Conservation (phyloP, 2,329 filamentous ascomycete genomes). For the Sporothrix pallida region DNA sequence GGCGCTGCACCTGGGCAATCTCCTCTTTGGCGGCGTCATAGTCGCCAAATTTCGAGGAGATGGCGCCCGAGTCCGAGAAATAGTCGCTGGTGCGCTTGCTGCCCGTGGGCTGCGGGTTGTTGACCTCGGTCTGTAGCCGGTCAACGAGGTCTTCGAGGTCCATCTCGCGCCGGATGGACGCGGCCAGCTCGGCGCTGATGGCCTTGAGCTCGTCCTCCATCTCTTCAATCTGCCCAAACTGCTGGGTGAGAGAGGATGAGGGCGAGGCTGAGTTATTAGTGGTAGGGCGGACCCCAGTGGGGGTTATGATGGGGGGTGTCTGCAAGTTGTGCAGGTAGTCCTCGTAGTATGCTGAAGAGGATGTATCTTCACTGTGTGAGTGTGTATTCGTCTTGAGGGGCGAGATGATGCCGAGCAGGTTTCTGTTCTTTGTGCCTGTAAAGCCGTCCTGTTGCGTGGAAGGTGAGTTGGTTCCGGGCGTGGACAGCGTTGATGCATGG, state of each 20-base stretch:
- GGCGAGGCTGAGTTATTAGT: slow-evolving; percentile 34
- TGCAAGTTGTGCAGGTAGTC: slow-evolving; percentile 59
- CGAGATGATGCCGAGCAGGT: slow-evolving; percentile 31
- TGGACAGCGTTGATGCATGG: slow-evolving; percentile 52
- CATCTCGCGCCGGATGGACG: slow-evolving; percentile 93
- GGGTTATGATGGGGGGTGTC: slow-evolving; percentile 49
- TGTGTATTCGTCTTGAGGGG: slow-evolving; percentile 23
- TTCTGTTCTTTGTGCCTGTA: slow-evolving; percentile 25
- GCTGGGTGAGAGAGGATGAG: slow-evolving; percentile 45
- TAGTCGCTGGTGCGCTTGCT: slow-evolving; percentile 92
- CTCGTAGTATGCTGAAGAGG: slow-evolving; percentile 56
- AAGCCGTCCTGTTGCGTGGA: slow-evolving; percentile 40
- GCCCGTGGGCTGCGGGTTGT: slow-evolving; percentile 61
- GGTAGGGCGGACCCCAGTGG: slow-evolving; percentile 42
- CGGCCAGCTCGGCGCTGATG: slow-evolving; percentile 89
- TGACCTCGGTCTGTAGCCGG: slow-evolving; percentile 77
- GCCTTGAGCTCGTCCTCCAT: slow-evolving; percentile 94
- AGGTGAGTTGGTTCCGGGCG: slow-evolving; percentile 45
- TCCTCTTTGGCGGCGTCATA: slow-evolving; percentile 69
- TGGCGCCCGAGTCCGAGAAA: slow-evolving; percentile 93
- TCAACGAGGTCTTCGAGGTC: slow-evolving; percentile 95
- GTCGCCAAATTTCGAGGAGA: slow-evolving; percentile 74
- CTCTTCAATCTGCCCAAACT: slow-evolving; percentile 68
- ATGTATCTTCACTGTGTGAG: slow-evolving; percentile 50
- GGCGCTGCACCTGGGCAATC: slow-evolving; percentile 80